Percentiles rank a stretch among this genome's conserved stretches.
These are phyloP conservation scores for Ambrosiella beaveri DNA, from an alignment of 2,329 filamentous ascomycete genomes.

Conservation along the genomic window DNA sequence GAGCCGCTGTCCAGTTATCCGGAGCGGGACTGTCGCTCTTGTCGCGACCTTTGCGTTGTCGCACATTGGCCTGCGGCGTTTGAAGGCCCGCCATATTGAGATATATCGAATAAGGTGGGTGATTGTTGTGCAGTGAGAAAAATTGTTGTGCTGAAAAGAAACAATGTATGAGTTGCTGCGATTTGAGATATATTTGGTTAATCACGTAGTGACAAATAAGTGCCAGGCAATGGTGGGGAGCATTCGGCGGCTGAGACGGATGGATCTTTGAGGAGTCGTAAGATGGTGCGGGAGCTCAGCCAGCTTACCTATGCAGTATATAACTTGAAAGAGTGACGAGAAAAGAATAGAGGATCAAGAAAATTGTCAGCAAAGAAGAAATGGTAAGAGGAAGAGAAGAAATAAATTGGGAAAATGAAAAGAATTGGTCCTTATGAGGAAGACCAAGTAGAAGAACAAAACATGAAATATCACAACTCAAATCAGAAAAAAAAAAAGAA, in stretches of 20 bases:
- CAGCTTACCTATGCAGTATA: conserved; percentile 1
- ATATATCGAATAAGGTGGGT: not conserved
- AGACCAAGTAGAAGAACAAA: conserved; percentile 10
- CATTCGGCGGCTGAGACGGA: not conserved
- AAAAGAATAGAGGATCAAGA: conserved; percentile 4
- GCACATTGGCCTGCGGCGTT: conserved; percentile 39
- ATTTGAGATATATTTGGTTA: not conserved
- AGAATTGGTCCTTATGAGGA: conserved; percentile 1
- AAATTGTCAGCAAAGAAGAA: conserved; percentile 11
- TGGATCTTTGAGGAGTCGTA: not conserved
- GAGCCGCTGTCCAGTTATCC: conserved; percentile 22
- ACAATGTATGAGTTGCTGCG: no score
- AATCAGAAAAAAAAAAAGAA: conserved; percentile 13
- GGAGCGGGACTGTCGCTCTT: conserved; percentile 27
- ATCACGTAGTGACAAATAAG: not conserved
- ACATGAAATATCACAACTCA: conserved; percentile 8
- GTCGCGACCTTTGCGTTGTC: conserved; percentile 37
- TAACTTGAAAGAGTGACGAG: conserved; percentile 11
- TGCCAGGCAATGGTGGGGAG: not conserved
- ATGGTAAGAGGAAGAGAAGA: conserved; percentile 12
- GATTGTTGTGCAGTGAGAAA: conserved; percentile 1
- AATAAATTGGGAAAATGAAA: conserved; percentile 12
- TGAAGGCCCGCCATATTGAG: conserved; percentile 30
- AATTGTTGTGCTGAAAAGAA: no score
- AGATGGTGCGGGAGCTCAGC: not conserved